Evolutionary conservation across 2,329 filamentous ascomycete species (phyloP).

Genomic region (Ceratocystis cubensis): DNA sequence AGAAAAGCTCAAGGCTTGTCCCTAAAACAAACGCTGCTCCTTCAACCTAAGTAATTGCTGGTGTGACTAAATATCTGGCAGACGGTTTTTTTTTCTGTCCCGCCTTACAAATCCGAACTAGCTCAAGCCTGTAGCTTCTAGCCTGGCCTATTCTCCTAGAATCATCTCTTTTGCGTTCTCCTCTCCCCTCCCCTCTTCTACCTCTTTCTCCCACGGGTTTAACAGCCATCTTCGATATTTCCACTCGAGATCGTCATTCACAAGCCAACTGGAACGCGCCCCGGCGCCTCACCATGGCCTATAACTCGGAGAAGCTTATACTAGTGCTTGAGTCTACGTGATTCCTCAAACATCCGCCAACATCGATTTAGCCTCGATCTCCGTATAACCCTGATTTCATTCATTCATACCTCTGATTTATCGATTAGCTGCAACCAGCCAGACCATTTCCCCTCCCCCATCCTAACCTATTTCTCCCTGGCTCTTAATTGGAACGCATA

Average conservation of each 20-base stretch:
- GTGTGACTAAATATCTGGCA: background rate
- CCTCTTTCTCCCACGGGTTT: background rate
- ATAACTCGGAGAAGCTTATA: background rate
- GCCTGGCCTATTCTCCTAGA: background rate
- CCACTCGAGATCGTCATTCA: background rate
- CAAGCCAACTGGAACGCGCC: background rate
- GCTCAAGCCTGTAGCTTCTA: background rate
- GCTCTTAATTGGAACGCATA: slow-evolving; percentile 2
- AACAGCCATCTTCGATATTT: background rate
- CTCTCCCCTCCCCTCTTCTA: background rate
- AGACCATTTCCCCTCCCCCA: background rate
- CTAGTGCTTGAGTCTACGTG: slow-evolving; percentile 3
- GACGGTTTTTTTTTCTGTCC: background rate
- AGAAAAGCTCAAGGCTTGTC: background rate
- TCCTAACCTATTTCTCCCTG: slow-evolving; percentile 8
- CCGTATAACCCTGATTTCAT: background rate
- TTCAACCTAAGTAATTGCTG: too few relatives aligned
- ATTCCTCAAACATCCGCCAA: background rate
- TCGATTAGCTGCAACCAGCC: background rate
- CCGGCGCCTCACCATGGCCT: slow-evolving; percentile 6
- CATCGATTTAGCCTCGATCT: background rate
- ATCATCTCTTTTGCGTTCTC: background rate
- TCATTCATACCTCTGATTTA: background rate
- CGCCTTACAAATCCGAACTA: slow-evolving; percentile 1
- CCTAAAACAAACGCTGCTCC: background rate